A percentile compares a stretch with the other conserved stretches of the same genome.
Conservation (phyloP, 352 stramenopile species). For the Phytophthora melonis region DNA sequence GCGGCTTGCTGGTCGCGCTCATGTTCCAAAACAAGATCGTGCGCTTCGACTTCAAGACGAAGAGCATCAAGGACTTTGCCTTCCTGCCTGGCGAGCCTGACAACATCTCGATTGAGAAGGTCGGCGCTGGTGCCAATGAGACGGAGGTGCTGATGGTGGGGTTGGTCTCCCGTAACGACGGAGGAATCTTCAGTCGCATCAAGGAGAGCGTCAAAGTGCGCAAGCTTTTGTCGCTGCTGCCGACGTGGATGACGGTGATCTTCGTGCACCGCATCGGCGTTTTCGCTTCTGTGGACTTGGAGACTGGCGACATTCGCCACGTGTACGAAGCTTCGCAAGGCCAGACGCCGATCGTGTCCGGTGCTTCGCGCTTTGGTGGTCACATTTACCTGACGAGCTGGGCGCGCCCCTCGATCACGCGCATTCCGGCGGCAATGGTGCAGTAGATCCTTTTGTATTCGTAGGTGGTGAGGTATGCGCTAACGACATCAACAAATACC, state of each 20-base stretch:
- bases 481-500: background rate
- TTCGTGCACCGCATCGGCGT: constrained; percentile 46
- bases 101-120: constrained; percentile 56
- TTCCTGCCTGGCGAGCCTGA: constrained; percentile 65
- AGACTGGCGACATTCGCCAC: constrained; percentile 50
- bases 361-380: constrained; percentile 50
- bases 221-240: constrained; percentile 66
- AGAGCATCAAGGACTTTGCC: constrained; percentile 62
- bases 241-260: constrained; percentile 41
- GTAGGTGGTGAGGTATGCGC: background rate
- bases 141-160: constrained; percentile 54
- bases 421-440: constrained; percentile 50
- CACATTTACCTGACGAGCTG: constrained; percentile 70
- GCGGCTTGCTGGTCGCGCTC: constrained; percentile 55
- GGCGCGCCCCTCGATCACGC: constrained; percentile 49
- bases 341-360: constrained; percentile 49
- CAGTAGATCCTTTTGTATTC: constrained; percentile 24
- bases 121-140: constrained; percentile 35
- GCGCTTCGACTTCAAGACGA: constrained; percentile 54
- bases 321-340: constrained; percentile 60
- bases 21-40: constrained; percentile 69
- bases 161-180: constrained; percentile 43
- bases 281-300: constrained; percentile 59
- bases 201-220: constrained; percentile 56
- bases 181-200: constrained; percentile 40